Conservation (phyloP, 441 rosid species). For the Isatis lusitanica region DNA sequence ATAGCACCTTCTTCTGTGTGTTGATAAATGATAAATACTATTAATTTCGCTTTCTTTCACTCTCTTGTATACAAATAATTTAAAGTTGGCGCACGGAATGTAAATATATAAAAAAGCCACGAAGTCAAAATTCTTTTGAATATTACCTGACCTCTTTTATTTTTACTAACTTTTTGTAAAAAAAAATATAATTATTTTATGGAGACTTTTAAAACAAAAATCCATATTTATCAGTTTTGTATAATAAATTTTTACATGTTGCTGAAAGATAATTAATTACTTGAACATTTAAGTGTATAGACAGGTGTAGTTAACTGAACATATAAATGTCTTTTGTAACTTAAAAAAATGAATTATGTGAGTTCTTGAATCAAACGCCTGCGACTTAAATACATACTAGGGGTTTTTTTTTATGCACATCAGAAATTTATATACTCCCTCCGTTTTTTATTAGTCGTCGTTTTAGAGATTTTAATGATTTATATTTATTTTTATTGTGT, state of each 20-base stretch:
- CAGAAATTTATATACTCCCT: no score
- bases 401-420: neutral
- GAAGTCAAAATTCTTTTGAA: neutral
- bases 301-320: neutral
- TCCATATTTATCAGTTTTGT: constrained; percentile 7
- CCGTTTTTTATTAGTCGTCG: no score
- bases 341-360: neutral
- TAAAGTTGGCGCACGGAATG: neutral
- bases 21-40: constrained; percentile 1
- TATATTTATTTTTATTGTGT: no score
- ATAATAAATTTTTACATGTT: neutral
- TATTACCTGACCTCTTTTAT: neutral
- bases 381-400: neutral
- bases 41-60: neutral
- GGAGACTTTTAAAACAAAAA: neutral
- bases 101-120: neutral
- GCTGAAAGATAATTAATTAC: neutral
- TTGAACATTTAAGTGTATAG: neutral
- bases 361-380: neutral
- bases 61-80: neutral
- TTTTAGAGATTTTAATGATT: no score
- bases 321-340: neutral
- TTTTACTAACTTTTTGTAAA: no score
- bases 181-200: no score
- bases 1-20: constrained; percentile 7